A percentile compares a stretch with the other conserved stretches of the same genome.
Conservation (phyloP, 2,329 filamentous ascomycete genomes). For the Phaeomoniella chlamydospora region DNA sequence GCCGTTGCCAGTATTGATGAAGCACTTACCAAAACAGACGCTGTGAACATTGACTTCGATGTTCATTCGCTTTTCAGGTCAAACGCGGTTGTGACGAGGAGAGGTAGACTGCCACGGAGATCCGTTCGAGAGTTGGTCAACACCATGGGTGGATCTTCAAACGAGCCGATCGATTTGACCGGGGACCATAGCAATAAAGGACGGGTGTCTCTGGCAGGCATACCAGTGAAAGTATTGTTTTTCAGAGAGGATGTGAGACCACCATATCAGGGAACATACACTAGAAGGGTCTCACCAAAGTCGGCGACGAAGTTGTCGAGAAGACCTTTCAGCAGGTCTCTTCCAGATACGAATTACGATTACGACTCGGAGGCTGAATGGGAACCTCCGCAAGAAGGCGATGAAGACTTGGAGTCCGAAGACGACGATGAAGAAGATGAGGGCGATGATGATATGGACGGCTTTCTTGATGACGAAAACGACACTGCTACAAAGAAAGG, state of each 20-base stretch:
- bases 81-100: conserved; percentile 20
- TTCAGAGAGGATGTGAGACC: conserved; percentile 50
- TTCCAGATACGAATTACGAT: conserved; percentile 46
- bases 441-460: conserved; percentile 67
- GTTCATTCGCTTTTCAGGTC: conserved; percentile 15
- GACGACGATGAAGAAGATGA: conserved; percentile 48
- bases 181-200: conserved; percentile 17
- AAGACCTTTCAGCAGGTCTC: conserved; percentile 35
- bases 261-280: conserved; percentile 49
- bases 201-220: conserved; percentile 23
- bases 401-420: conserved; percentile 50
- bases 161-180: conserved; percentile 20
- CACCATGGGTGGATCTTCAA: conserved; percentile 31
- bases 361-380: conserved; percentile 54
- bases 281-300: conserved; percentile 26
- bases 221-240: conserved; percentile 43
- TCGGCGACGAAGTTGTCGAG: conserved; percentile 32
- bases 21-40: conserved; percentile 17
- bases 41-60: conserved; percentile 5
- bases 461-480: conserved; percentile 78
- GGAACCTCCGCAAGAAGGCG: conserved; percentile 58
- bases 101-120: conserved; percentile 6
- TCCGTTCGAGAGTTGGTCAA: conserved; percentile 48
- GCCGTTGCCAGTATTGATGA: conserved; percentile 33
- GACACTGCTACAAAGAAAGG: conserved; percentile 46